These are phyloP conservation scores for Stromatinia cepivora DNA, from an alignment of 2,329 filamentous ascomycete genomes.

Conservation along the genomic window DNA sequence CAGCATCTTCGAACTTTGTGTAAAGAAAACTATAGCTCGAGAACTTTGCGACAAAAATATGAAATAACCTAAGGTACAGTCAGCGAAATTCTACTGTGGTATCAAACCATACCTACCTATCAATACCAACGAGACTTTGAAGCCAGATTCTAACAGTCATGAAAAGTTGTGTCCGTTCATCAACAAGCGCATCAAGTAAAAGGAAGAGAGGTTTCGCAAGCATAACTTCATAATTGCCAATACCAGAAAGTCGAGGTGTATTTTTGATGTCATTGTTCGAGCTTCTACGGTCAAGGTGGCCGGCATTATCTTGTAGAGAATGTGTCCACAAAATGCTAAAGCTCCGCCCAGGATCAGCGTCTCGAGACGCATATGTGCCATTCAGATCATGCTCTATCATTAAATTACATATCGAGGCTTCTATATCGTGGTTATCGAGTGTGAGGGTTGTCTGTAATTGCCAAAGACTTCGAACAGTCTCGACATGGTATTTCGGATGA, in stretches of 20 bases:
- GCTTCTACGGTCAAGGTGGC: constrained; percentile 48
- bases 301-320: constrained; percentile 59
- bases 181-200: constrained; percentile 73
- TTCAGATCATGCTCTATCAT: constrained; percentile 58
- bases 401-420: constrained; percentile 71
- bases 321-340: constrained; percentile 85
- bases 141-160: constrained; percentile 82
- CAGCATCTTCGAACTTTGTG: constrained; percentile 29
- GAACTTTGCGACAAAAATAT: constrained; percentile 60
- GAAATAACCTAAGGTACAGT: constrained; percentile 53
- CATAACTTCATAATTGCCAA: constrained; percentile 68
- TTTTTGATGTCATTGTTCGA: constrained; percentile 43
- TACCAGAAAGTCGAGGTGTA: constrained; percentile 51
- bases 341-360: constrained; percentile 63
- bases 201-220: constrained; percentile 79
- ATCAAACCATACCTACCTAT: constrained; percentile 51
- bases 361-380: constrained; percentile 50
- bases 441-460: constrained; percentile 75
- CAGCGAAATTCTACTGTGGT: constrained; percentile 25
- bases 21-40: constrained; percentile 55
- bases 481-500: constrained; percentile 90
- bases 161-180: constrained; percentile 71
- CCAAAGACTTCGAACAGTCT: constrained; percentile 85
- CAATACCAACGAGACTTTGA: constrained; percentile 62
- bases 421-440: constrained; percentile 68